Evolutionary conservation across 2,329 filamentous ascomycete genomes (phyloP), one percentile per base, ranked within the genome.

Genomic region (Eutypella sp.): DNA sequence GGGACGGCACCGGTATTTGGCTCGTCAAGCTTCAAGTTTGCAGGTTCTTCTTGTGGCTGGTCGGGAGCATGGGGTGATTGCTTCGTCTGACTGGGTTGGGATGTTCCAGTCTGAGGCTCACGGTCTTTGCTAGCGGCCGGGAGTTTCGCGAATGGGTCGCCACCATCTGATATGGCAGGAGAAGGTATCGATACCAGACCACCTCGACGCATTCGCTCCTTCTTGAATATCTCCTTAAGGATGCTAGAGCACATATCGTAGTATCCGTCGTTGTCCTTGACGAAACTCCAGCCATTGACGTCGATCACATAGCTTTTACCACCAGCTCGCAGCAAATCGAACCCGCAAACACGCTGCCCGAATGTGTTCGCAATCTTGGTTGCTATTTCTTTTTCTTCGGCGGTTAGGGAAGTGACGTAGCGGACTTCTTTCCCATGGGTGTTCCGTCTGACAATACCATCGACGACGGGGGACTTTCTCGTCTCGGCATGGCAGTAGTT

Each of bases 281-380:
- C 93, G 60, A 99, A 99, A 62, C 92, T 97, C 95, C 95, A 99
- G 11, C 93, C 93, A 65, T 99, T 99, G 57, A 99, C 93, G 59
- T 99, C 93, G 55, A 99, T 99, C 41, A 99, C 93, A 67, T 89
- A 99, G 64, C 92, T 97, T 65, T 89, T 89, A 15, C 90, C 89
- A 41, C 82, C 84, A 11, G 91, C 89, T 23, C 95, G 84, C 46
- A 99, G 74, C 49, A 99, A 76, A 64, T 99, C 93, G 59, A 99
- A 99, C 0, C 93, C 93, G 62, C 93, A 99, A 3, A 99, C 91
- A 45, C 89, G 78, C 66, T 99, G 93, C 0, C 92, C 93, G 66
- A 99, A 99, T 0, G 89, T 87, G 38, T 82, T 85, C 2, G 91
- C 89, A 48, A 99, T 97, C 57, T 87, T 92, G 51, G 87, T 82